Evolutionary conservation across 164 flowering plant species (phyloP), one percentile per base, ranked within the genome.

Genomic region (Litsea cubeba): DNA sequence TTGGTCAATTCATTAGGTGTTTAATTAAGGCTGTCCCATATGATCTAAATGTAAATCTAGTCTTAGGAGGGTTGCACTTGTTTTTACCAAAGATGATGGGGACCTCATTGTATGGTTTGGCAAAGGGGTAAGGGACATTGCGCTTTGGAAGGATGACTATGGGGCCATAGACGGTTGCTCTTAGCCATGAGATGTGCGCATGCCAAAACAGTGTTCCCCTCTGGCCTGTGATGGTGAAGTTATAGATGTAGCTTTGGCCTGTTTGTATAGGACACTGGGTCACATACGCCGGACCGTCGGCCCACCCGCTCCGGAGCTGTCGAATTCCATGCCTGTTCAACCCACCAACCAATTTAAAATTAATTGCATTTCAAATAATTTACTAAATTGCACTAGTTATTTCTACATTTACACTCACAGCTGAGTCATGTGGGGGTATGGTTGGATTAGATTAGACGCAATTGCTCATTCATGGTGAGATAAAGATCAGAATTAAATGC

Each of bases 191-290:
- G 40, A 83, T 26, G 63, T 87, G 90, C 20, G 88, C 90, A 69
- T 85, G 90, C 81, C 82, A 87, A 60, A 78, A 81, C 3, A 84
- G 83, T 8, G 90, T 85, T 12, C 90, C 88, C 69, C 87, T 80
- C 32, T 85, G 90, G 2, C 88, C 88, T 23, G 57, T 71, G 70
- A 84, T 78, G 57, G 88, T 85, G 86, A 82, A 87, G 76, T 87
- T 87, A 77, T 87, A 85, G 10, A 83, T 85, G 69, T 80, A 85
- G 50, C 71, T 74, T 63, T 83, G 88, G 25, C 79, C 81, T 2
- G 82, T 84, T 60, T 80, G 90, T 62, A 87, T 87, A 14, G 88
- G 90, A 71, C 90, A 87, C 62, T 87, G 89, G 8, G 89, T 87
- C 12, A 87, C 74, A 65, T 87, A 87, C 2, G 84, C 77, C 2